These are phyloP conservation scores for Vitis riparia DNA, from an alignment of 164 flowering plant species.

Conservation along the genomic window DNA sequence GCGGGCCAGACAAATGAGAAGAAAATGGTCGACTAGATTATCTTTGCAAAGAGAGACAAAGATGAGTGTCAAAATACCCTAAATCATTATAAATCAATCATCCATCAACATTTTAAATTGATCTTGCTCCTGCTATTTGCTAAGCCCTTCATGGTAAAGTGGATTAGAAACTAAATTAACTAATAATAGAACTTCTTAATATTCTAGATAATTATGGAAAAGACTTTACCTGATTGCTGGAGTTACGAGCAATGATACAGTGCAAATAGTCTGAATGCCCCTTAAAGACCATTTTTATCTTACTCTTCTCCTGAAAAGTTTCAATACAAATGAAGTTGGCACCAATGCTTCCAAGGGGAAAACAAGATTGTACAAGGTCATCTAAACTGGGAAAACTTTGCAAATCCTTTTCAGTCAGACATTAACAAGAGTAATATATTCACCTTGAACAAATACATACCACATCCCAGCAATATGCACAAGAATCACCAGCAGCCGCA, in stretches of 20 bases:
- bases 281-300: slow-evolving; percentile 71
- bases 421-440: slow-evolving; percentile 10
- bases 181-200: background rate
- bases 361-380: background rate
- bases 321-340: slow-evolving; percentile 3
- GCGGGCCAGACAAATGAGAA: no score
- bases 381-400: background rate
- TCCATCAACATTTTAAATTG: no score
- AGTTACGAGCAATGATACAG: slow-evolving; percentile 65
- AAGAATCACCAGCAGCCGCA: slow-evolving; percentile 92
- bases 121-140: no score
- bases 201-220: background rate
- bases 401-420: background rate
- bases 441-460: slow-evolving; percentile 58
- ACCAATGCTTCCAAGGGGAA: background rate
- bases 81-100: no score
- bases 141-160: no score
- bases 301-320: slow-evolving; percentile 62
- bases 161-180: background rate
- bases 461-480: slow-evolving; percentile 99
- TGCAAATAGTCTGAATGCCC: slow-evolving; percentile 95
- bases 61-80: no score
- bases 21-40: no score
- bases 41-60: no score
- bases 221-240: slow-evolving; percentile 64